Percentiles rank a stretch among this genome's conserved stretches.
Conservation (phyloP, 305 asterid genomes). For the Salvia sclarea region DNA sequence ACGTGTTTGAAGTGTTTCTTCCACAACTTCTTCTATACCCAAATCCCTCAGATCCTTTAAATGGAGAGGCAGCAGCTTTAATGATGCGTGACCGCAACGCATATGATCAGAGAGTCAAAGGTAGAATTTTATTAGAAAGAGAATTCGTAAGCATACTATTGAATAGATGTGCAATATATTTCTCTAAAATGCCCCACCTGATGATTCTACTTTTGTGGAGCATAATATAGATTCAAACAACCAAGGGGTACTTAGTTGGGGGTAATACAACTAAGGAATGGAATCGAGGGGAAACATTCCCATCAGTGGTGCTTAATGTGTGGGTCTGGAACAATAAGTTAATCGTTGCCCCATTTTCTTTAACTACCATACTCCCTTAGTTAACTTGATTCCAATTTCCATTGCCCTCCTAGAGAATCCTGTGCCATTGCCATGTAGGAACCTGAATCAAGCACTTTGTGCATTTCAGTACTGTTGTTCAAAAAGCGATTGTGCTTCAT, state of each 20-base stretch:
- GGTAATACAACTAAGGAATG: not conserved
- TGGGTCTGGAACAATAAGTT: not conserved
- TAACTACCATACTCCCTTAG: not conserved
- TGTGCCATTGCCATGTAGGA: not conserved
- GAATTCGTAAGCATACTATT: not conserved
- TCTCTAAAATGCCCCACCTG: not conserved
- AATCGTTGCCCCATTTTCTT: not conserved
- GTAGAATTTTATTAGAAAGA: constrained; percentile 37
- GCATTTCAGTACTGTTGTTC: not conserved
- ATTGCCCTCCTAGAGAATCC: not conserved
- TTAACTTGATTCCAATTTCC: not conserved
- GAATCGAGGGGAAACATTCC: not conserved
- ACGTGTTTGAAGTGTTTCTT: constrained; percentile 86
- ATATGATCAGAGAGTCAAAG: constrained; percentile 77
- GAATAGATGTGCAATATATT: not conserved
- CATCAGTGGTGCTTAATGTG: not conserved
- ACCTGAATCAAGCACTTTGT: not conserved
- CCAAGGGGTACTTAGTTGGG: not conserved
- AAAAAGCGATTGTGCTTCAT: not conserved
- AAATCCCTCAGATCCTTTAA: constrained; percentile 82
- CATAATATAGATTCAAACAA: not conserved
- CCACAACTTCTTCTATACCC: constrained; percentile 90
- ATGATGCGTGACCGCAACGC: constrained; percentile 77
- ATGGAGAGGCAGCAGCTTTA: constrained; percentile 85
- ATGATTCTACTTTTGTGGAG: not conserved